phyloP scores from a whole-genome alignment of 1,284 basidiomycete species.

The Trichosporon faecale region DNA sequence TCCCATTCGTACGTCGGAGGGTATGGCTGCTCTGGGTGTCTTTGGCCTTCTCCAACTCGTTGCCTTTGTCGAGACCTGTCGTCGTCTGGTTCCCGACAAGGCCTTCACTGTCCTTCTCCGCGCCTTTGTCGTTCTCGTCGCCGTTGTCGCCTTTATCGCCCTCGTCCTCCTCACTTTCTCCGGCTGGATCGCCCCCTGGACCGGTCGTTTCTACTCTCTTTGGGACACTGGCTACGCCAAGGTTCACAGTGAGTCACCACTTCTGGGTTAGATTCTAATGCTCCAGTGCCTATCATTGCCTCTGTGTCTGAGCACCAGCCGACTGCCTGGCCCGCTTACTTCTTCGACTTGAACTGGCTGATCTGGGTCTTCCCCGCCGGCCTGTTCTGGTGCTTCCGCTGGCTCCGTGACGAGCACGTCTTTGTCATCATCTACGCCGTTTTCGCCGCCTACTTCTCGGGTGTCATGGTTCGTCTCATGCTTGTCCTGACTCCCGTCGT shows the following conservation, averaged over 20 bases:
- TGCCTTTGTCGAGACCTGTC: constrained; percentile 85
- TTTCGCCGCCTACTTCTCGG: constrained; percentile 96
- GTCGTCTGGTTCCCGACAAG: constrained; percentile 83
- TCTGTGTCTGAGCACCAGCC: constrained; percentile 99
- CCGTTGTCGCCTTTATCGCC: constrained; percentile 68
- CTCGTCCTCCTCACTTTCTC: constrained; percentile 82
- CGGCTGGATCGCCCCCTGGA: constrained; percentile 98
- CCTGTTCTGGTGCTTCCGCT: constrained; percentile 86
- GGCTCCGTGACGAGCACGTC: constrained; percentile 93
- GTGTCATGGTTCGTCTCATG: constrained; percentile 87
- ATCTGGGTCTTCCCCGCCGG: constrained; percentile 98
- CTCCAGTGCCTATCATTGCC: constrained; percentile 83
- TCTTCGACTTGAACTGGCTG: constrained; percentile 97
- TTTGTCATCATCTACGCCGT: constrained; percentile 99
- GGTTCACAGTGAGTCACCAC: constrained; percentile 61
- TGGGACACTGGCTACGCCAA: constrained; percentile 99
- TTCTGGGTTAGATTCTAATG: neutral
- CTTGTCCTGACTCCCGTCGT: constrained; percentile 52
- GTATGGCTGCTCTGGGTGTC: constrained; percentile 97
- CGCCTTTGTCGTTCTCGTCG: constrained; percentile 65
- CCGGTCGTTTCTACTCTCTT: constrained; percentile 96
- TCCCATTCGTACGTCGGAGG: constrained; percentile 95
- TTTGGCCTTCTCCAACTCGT: constrained; percentile 97
- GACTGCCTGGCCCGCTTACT: constrained; percentile 99
- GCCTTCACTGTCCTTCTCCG: constrained; percentile 85